Evolutionary conservation across 768 basidiomycete species (phyloP), one percentile per base, ranked within the genome.

Genomic region (Gloeopeniophorella convolvens): DNA sequence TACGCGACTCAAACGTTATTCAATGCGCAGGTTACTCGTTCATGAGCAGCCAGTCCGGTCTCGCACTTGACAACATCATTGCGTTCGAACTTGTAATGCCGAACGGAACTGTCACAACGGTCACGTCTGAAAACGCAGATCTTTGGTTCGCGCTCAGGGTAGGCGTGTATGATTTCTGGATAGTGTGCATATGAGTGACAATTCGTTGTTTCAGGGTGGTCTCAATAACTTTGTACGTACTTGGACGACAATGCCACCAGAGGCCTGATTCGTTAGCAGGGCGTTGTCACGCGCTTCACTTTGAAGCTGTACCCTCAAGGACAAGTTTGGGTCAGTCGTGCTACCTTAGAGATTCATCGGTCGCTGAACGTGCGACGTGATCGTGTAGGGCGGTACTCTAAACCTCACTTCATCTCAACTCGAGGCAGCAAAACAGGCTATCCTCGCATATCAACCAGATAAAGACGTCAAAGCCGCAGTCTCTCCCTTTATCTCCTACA

Each of bases 11-110:
- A n/a, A n/a, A n/a, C n/a, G n/a, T n/a, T n/a, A n/a, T n/a, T n/a
- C n/a, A n/a, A n/a, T n/a, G n/a, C n/a, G n/a, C 42, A 45, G 44
- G 44, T 21, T 45, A 45, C 28, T 45, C 44, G 4, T 45, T 23
- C 11, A 24, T 10, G 18, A 50, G 50, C 10, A 59, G 45, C 32
- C 54, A 54, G 33, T 45, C 47, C 27, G 48, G 58, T 10, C 35
- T 59, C 4, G 49, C 54, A 10, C 39, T 59, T 21, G 52, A 57
- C 39, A 59, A 42, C 11, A 32, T 56, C 28, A 32, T 55, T 28
- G 50, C 51, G 10, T 57, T 45, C 39, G 58, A 59, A 32, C 45
- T 59, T n/a, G 58, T 59, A 4, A 28, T 54, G 11, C 56, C 58
- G 12, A 54, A 53, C 33, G 58, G 58, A 6, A 54, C 44, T 0